Evolutionary conservation across 345 rosid species (phyloP).

Genomic region (Dipteronia sinensis): DNA sequence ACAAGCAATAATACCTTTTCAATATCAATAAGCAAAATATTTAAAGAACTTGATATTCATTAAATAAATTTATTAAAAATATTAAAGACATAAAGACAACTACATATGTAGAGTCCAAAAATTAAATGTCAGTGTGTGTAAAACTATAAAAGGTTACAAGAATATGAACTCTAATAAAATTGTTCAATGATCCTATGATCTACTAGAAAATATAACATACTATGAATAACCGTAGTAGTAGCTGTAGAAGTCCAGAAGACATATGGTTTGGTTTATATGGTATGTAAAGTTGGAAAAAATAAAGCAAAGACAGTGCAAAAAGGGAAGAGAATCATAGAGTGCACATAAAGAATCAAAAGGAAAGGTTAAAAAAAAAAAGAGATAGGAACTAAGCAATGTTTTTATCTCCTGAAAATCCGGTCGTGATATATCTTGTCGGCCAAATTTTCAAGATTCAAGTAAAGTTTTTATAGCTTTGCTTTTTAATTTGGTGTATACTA

Average conservation of each 20-base stretch:
- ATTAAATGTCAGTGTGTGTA: too few relatives aligned
- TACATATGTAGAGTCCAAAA: too few relatives aligned
- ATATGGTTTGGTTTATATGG: neutral
- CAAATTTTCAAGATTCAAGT: neutral
- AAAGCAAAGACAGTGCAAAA: neutral
- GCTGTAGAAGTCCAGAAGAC: too few relatives aligned
- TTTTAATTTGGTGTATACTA: neutral
- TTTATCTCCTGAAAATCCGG: constrained; percentile 49
- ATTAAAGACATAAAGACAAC: too few relatives aligned
- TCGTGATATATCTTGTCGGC: constrained; percentile 47
- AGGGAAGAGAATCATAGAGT: constrained; percentile 21
- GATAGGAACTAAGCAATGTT: neutral
- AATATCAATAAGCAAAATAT: too few relatives aligned
- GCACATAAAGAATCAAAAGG: constrained; percentile 21
- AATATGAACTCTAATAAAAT: neutral
- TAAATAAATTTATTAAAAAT: too few relatives aligned
- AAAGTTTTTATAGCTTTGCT: too few relatives aligned
- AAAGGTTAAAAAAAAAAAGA: constrained; percentile 18
- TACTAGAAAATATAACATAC: too few relatives aligned
- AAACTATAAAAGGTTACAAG: neutral
- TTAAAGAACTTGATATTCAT: too few relatives aligned
- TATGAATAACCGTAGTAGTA: too few relatives aligned
- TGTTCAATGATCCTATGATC: neutral
- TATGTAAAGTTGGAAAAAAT: constrained; percentile 1
- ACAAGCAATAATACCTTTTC: too few relatives aligned